phyloP scores from a whole-genome alignment of 805 yeast genomes.

The Ogataea zsoltii region DNA sequence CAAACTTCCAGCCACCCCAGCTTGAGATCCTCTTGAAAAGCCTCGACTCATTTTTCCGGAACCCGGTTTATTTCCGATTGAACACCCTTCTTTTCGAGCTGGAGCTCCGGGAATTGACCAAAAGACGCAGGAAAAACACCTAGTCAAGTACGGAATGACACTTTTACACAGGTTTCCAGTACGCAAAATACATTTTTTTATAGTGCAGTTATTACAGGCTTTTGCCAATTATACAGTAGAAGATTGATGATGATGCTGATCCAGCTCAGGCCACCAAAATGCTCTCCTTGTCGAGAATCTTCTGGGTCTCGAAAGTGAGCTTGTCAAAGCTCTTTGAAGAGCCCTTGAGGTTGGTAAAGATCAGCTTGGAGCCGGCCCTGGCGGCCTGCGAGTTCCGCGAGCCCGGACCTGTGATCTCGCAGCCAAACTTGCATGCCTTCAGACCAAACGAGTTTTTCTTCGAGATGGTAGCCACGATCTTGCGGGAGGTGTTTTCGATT shows the following conservation, averaged over 20 bases:
- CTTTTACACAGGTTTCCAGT: too few relatives aligned
- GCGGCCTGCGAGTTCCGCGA: slow-evolving; percentile 24
- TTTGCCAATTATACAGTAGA: background rate
- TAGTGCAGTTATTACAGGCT: background rate
- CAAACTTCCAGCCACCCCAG: slow-evolving; percentile 24
- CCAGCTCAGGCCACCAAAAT: slow-evolving; percentile 39
- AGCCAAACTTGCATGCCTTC: slow-evolving; percentile 63
- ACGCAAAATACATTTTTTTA: background rate
- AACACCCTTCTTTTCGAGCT: slow-evolving; percentile 27
- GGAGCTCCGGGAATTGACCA: slow-evolving; percentile 15
- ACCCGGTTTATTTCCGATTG: slow-evolving; percentile 24
- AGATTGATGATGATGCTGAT: background rate
- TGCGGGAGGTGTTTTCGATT: slow-evolving; percentile 42
- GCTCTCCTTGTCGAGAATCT: slow-evolving; percentile 64
- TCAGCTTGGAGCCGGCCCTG: slow-evolving; percentile 45
- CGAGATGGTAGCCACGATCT: slow-evolving; percentile 62
- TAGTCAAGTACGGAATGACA: too few relatives aligned
- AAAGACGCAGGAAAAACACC: background rate
- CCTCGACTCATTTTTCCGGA: slow-evolving; percentile 21
- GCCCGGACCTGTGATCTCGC: slow-evolving; percentile 47
- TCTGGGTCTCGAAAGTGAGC: slow-evolving; percentile 61
- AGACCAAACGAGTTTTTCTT: slow-evolving; percentile 61
- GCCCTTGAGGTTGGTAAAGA: slow-evolving; percentile 64
- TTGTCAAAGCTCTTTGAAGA: slow-evolving; percentile 61
- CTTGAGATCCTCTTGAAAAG: slow-evolving; percentile 19